phyloP scores from a whole-genome alignment of 2,329 filamentous ascomycete genomes.

The Talaromyces atroroseus region DNA sequence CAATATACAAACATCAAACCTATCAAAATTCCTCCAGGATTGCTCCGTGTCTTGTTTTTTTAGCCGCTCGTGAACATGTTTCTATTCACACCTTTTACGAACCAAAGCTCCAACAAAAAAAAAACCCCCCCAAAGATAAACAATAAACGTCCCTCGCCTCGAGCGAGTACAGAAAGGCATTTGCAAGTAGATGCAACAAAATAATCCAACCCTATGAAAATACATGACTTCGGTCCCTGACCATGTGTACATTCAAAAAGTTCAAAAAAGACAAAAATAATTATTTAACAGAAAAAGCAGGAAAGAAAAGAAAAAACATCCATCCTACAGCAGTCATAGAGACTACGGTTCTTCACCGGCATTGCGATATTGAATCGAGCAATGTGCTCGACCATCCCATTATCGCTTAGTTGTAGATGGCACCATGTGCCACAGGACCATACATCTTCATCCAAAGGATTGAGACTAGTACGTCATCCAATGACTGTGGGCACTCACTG shows the following conservation, averaged over 20 bases:
- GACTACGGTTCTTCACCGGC: neutral
- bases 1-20: neutral
- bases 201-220: neutral
- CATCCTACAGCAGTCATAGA: neutral
- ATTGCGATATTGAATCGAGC: neutral
- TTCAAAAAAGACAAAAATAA: neutral
- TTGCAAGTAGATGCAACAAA: too few species aligned
- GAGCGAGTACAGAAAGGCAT: too few species aligned
- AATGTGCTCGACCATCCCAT: neutral
- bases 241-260: neutral
- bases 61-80: neutral
- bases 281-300: too few species aligned
- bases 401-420: neutral
- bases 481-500: neutral
- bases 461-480: neutral
- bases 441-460: neutral
- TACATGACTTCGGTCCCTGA: constrained; percentile 7
- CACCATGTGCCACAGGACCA: neutral
- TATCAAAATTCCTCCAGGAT: constrained; percentile 13
- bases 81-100: neutral
- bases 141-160: neutral
- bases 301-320: too few species aligned
- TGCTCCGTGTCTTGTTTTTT: constrained; percentile 7
- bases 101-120: neutral
- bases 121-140: neutral